These are phyloP conservation scores for California macrophylla DNA, from an alignment of 441 rosid species.

Conservation along the genomic window DNA sequence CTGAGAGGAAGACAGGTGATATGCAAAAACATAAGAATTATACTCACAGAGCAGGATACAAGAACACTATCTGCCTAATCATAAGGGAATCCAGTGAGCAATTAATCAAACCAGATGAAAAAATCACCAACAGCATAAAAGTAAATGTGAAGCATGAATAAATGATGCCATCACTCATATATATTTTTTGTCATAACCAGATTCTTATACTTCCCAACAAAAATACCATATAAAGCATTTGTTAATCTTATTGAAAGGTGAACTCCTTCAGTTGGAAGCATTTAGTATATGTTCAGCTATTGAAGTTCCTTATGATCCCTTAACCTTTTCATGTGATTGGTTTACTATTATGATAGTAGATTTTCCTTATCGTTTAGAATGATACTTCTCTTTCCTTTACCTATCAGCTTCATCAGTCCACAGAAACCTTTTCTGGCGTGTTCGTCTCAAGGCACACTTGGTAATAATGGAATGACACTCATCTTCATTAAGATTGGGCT, in stretches of 20 bases:
- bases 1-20: constrained; percentile 33
- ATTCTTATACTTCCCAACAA: constrained; percentile 1
- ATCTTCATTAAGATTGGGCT: constrained; percentile 32
- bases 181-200: constrained; percentile 6
- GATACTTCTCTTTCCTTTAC: constrained; percentile 27
- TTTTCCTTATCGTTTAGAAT: constrained; percentile 8
- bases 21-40: not conserved
- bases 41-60: not conserved
- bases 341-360: not conserved
- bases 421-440: constrained; percentile 45
- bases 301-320: not conserved
- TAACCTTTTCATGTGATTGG: constrained; percentile 2
- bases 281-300: not conserved
- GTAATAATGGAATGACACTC: constrained; percentile 34
- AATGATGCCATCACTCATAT: constrained; percentile 8
- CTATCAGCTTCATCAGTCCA: constrained; percentile 95
- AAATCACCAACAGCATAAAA: constrained; percentile 1
- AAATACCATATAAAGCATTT: not conserved
- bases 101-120: constrained; percentile 11
- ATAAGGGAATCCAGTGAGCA: constrained; percentile 10
- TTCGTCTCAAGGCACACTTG: constrained; percentile 35
- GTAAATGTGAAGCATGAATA: not conserved
- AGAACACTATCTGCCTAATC: constrained; percentile 4
- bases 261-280: constrained; percentile 11
- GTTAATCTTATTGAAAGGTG: constrained; percentile 3